Conservation (phyloP, 768 basidiomycete species). For the Tricholoma saponaceum region DNA sequence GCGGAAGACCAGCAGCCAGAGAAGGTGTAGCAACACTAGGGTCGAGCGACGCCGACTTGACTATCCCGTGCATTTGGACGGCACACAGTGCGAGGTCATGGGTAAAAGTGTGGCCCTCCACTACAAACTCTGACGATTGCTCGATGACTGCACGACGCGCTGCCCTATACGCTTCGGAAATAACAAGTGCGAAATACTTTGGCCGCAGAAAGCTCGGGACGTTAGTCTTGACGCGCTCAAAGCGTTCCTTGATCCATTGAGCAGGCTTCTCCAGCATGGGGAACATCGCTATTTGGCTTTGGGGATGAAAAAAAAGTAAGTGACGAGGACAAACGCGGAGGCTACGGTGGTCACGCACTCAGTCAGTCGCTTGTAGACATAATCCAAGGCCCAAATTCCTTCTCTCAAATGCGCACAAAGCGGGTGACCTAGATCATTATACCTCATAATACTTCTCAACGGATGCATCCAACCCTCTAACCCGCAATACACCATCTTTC, state of each 20-base stretch:
- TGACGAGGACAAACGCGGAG: conserved; percentile 4
- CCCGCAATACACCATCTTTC: conserved; percentile 85
- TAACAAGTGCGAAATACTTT: conserved; percentile 91
- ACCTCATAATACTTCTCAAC: conserved; percentile 75
- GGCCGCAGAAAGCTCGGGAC: conserved; percentile 89
- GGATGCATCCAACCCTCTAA: conserved; percentile 97
- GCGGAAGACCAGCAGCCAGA: conserved; percentile 92
- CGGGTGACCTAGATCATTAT: conserved; percentile 92
- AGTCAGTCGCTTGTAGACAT: conserved; percentile 64
- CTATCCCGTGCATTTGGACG: conserved; percentile 87
- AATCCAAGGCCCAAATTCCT: conserved; percentile 92
- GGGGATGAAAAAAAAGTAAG: conserved; percentile 2
- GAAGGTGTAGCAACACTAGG: conserved; percentile 68
- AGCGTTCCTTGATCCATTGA: conserved; percentile 85
- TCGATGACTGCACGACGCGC: conserved; percentile 80
- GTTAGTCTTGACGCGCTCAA: conserved; percentile 69
- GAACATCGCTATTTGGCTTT: conserved; percentile 55
- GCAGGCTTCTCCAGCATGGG: conserved; percentile 70
- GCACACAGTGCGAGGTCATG: conserved; percentile 85
- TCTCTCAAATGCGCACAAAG: conserved; percentile 84
- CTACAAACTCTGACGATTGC: conserved; percentile 84
- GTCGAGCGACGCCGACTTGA: conserved; percentile 87
- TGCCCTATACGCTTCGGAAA: conserved; percentile 91
- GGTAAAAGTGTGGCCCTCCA: conserved; percentile 82
- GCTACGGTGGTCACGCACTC: conserved; percentile 48